These are phyloP conservation scores for Debaryomyces maramus DNA, from an alignment of 805 yeast species.

Conservation along the genomic window DNA sequence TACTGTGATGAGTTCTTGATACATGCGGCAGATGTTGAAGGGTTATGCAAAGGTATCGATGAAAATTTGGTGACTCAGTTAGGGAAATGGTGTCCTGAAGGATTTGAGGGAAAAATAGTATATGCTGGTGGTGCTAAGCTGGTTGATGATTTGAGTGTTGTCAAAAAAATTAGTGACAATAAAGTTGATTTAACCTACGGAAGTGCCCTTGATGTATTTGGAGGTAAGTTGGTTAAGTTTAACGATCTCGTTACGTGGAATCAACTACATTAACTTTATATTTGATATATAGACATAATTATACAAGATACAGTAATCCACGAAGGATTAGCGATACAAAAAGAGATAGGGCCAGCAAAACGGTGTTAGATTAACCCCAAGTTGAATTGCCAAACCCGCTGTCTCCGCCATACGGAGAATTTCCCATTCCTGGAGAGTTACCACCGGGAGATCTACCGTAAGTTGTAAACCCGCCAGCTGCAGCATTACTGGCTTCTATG, in stretches of 20 bases:
- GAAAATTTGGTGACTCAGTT: conserved; percentile 67
- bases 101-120: conserved; percentile 66
- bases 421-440: conserved; percentile 26
- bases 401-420: conserved; percentile 28
- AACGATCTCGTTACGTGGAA: conserved; percentile 80
- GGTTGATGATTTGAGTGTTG: conserved; percentile 65
- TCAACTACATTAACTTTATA: conserved; percentile 7
- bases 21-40: conserved; percentile 99
- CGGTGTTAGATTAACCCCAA: conserved; percentile 22
- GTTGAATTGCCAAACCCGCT: conserved; percentile 39
- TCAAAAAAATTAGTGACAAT: conserved; percentile 67
- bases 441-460: conserved; percentile 45
- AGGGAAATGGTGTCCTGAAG: conserved; percentile 70
- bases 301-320: conserved; percentile 3
- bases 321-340: conserved; percentile 4
- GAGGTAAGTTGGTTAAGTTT: conserved; percentile 79
- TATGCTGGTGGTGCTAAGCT: conserved; percentile 97
- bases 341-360: neutral
- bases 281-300: conserved; percentile 2
- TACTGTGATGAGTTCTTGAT: conserved; percentile 86
- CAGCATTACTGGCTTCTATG: conserved; percentile 38
- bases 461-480: conserved; percentile 49
- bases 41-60: conserved; percentile 91
- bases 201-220: conserved; percentile 90
- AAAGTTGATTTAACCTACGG: conserved; percentile 92